Evolutionary conservation across 1,284 basidiomycete species (phyloP).

Genomic region (Austroboletus niveus): DNA sequence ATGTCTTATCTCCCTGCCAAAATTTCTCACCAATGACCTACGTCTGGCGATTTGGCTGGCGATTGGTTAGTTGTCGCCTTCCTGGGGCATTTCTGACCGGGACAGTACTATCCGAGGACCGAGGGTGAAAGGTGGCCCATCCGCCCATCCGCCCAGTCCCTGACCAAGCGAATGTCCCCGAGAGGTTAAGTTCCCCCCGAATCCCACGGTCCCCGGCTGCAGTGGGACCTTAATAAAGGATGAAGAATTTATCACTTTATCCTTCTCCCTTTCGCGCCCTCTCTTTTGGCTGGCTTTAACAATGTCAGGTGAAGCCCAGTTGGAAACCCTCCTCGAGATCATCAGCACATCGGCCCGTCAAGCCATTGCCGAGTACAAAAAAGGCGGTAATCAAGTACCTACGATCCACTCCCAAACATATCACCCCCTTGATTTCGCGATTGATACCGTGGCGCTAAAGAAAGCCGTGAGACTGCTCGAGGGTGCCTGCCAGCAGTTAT

Average conservation of each 20-base stretch:
- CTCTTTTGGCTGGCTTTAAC: background rate
- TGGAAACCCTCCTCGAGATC: slow-evolving; percentile 25
- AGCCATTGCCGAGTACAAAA: slow-evolving; percentile 31
- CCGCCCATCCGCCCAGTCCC: background rate
- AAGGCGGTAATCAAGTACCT: slow-evolving; percentile 19
- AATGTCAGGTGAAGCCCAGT: slow-evolving; percentile 28
- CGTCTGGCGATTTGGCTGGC: no score
- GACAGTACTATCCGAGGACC: background rate
- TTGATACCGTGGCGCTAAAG: slow-evolving; percentile 22
- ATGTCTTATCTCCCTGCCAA: no score
- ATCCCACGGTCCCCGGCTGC: background rate
- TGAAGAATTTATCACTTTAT: background rate
- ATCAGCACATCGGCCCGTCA: slow-evolving; percentile 24
- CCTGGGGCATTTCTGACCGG: background rate
- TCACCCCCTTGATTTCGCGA: slow-evolving; percentile 26
- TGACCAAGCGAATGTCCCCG: background rate
- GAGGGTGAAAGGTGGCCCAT: background rate
- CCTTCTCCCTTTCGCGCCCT: background rate
- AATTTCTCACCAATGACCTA: background rate
- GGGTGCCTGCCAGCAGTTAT: slow-evolving; percentile 29
- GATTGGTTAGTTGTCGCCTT: background rate
- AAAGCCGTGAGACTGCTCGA: slow-evolving; percentile 30
- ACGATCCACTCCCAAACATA: slow-evolving; percentile 20
- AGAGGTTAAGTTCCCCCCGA: background rate
- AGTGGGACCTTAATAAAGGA: slow-evolving; percentile 2